phyloP scores from a whole-genome alignment of 495 filamentous ascomycete species.

The Annulohypoxylon stygium region DNA sequence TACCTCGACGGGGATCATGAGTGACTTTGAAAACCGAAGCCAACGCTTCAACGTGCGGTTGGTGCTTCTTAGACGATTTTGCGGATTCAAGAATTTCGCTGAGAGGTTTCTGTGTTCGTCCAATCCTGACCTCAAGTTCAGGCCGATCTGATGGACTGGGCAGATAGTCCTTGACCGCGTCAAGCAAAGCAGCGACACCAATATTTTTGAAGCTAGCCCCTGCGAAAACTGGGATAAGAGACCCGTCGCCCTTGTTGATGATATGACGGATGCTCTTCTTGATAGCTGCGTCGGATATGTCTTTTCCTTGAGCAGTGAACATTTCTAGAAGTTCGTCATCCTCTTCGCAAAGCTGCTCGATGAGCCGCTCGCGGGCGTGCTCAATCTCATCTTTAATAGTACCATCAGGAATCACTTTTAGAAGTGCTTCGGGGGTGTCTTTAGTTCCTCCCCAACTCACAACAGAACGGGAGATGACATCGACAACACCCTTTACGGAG shows the following conservation, averaged over 20 bases:
- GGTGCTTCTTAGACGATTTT: slow-evolving; percentile 63
- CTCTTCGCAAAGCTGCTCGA: slow-evolving; percentile 87
- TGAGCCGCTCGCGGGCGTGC: slow-evolving; percentile 78
- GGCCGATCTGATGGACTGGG: slow-evolving; percentile 84
- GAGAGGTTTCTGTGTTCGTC: slow-evolving; percentile 64
- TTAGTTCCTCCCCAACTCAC: slow-evolving; percentile 54
- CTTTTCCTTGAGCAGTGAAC: slow-evolving; percentile 81
- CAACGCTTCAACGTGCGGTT: slow-evolving; percentile 73
- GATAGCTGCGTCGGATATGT: slow-evolving; percentile 76
- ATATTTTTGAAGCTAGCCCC: slow-evolving; percentile 95
- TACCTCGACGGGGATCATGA: slow-evolving; percentile 84
- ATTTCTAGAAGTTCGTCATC: slow-evolving; percentile 88
- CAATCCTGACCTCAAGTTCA: slow-evolving; percentile 81
- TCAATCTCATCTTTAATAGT: slow-evolving; percentile 76
- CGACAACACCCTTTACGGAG: slow-evolving; percentile 82
- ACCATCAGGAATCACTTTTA: slow-evolving; percentile 18
- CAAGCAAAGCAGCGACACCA: slow-evolving; percentile 92
- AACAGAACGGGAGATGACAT: slow-evolving; percentile 71
- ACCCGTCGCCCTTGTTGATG: slow-evolving; percentile 70
- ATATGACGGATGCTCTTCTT: slow-evolving; percentile 79
- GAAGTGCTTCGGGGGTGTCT: slow-evolving; percentile 41
- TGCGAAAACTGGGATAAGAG: slow-evolving; percentile 88
- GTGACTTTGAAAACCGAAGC: slow-evolving; percentile 98
- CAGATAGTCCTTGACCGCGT: slow-evolving; percentile 86
- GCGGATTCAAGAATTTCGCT: slow-evolving; percentile 61